Evolutionary conservation across 1,284 basidiomycete species (phyloP), one percentile per base, ranked within the genome.

Genomic region (Paramarasmius palmivorus): DNA sequence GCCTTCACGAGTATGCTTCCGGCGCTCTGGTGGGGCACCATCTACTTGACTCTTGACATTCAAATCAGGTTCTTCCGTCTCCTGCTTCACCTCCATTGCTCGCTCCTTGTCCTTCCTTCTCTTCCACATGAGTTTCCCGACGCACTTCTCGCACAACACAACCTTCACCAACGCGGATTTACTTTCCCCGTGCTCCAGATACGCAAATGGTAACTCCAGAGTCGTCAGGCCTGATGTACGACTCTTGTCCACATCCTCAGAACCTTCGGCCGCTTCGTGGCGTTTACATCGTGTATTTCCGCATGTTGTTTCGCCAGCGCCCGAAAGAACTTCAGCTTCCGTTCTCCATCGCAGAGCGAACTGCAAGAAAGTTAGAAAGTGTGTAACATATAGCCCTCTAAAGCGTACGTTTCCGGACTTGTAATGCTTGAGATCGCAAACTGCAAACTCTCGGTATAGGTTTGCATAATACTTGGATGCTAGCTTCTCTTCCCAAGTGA

Each of bases 381-480:
- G 9, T 22, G 32, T 23, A 9, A 26, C 40, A 23, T 23, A 38
- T 20, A 8, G 49, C 20, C 22, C 32, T 26, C 36, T 25, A 49
- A 19, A 37, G 48, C 75, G 59, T 56, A 93, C 91, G 56, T 89
- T 88, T n/a, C 92, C 91, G 0, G 89, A 87, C 72, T 94, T 95
- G 78, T 90, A 96, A 67, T 96, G 94, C 71, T 96, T 96, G 58
- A 97, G 73, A 71, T 97, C 92, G 65, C 94, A 93, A 42, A 97
- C 76, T 0, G 93, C 93, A 65, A 88, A 96, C 70, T 98, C 94
- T 57, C 92, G 88, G 67, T 93, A 96, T 5, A 97, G 79, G 61
- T 75, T 89, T 14, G 80, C 75, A 63, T 96, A 95, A 73, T 95
- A 97, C 62, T 93, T 94, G 57, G 81, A 77, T 0, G 94, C 93